Percentiles rank a stretch among this genome's conserved stretches.
Conservation (phyloP, 2,329 filamentous ascomycete species). For the Paecilomyces formosus region DNA sequence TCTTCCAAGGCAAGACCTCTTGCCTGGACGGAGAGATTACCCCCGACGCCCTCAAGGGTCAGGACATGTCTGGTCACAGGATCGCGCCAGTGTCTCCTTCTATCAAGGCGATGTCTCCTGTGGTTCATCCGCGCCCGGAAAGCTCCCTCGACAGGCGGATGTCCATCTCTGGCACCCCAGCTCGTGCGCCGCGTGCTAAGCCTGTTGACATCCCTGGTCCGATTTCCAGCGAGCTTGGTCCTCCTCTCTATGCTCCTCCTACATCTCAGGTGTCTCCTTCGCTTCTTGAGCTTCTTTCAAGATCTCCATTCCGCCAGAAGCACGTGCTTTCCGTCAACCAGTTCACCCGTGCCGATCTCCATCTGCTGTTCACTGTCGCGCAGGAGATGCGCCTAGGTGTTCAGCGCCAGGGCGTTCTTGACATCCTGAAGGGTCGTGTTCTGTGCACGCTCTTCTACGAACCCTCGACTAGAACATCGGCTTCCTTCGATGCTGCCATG, state of each 20-base stretch:
- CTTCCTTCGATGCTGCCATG: conserved; percentile 97
- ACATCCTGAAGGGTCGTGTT: conserved; percentile 77
- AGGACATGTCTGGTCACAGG: conserved; percentile 67
- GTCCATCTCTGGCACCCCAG: conserved; percentile 31
- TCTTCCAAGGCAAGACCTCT: conserved; percentile 65
- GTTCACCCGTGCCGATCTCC: conserved; percentile 79
- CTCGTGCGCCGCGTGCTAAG: conserved; percentile 22
- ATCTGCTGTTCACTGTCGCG: conserved; percentile 90
- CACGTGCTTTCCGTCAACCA: conserved; percentile 89
- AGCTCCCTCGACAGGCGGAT: conserved; percentile 28
- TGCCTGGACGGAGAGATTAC: conserved; percentile 65
- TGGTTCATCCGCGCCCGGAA: conserved; percentile 29
- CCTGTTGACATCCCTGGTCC: conserved; percentile 14
- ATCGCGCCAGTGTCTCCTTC: conserved; percentile 47
- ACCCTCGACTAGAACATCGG: conserved; percentile 89
- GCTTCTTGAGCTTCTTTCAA: conserved; percentile 65
- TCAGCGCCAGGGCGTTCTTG: conserved; percentile 81
- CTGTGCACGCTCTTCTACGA: conserved; percentile 96
- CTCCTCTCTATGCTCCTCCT: conserved; percentile 33
- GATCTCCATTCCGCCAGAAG: conserved; percentile 79
- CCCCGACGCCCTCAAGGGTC: conserved; percentile 52
- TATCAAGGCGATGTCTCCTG: conserved; percentile 43
- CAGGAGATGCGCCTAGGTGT: conserved; percentile 97
- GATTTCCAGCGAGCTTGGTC: conserved; percentile 26
- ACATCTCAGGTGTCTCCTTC: conserved; percentile 49